A percentile compares a stretch with the other conserved stretches of the same genome.
Conservation (phyloP, 768 basidiomycete genomes). For the Lyophyllum shimeji region DNA sequence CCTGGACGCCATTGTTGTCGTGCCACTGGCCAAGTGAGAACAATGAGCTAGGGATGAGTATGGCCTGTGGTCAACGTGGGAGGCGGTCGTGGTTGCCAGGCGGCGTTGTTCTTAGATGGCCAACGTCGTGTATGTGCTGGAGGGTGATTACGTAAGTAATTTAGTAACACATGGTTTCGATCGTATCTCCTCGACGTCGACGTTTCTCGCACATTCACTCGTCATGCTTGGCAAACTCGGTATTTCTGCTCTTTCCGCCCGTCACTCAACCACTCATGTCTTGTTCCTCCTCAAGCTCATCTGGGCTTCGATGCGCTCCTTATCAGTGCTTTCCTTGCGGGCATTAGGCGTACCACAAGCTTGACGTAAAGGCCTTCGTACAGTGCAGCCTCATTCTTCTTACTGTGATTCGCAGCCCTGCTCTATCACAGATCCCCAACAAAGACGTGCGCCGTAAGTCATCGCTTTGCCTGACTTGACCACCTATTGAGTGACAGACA, state of each 20-base stretch:
- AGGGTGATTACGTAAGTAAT: conserved; percentile 15
- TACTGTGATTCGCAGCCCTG: conserved; percentile 50
- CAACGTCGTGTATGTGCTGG: conserved; percentile 1
- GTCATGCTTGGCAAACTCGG: conserved; percentile 64
- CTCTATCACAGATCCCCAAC: conserved; percentile 75
- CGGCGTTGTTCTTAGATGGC: neutral
- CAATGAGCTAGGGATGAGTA: neutral
- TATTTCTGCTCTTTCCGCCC: conserved; percentile 19
- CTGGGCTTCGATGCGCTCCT: conserved; percentile 77
- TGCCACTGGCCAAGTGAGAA: neutral
- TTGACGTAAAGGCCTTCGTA: conserved; percentile 61
- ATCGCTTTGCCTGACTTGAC: neutral
- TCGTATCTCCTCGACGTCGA: conserved; percentile 1
- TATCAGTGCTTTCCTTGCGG: conserved; percentile 79
- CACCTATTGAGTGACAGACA: conserved; percentile 25
- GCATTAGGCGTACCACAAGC: conserved; percentile 81
- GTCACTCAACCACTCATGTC: conserved; percentile 10
- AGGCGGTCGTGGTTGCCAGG: conserved; percentile 9
- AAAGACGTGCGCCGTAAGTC: conserved; percentile 85
- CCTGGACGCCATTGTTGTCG: conserved; percentile 35
- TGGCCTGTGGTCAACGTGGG: conserved; percentile 7
- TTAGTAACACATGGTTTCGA: conserved; percentile 11
- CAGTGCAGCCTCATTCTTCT: neutral
- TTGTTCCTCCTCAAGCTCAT: conserved; percentile 42
- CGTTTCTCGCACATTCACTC: neutral